Conservation (phyloP, 1,284 basidiomycete species). For the Ganoderma meredithae region DNA sequence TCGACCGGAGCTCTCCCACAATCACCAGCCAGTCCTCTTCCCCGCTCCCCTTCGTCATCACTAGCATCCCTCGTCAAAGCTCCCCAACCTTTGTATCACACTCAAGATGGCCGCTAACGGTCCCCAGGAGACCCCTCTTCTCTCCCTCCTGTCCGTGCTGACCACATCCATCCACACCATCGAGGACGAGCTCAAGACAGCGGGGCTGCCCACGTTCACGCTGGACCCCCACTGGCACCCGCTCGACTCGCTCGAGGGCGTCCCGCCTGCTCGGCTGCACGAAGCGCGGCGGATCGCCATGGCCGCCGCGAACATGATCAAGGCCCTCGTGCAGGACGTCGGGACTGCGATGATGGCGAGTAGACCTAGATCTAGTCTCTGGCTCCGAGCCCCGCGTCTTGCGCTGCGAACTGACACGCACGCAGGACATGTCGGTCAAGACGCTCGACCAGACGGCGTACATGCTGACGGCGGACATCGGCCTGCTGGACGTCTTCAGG, state of each 20-base stretch:
- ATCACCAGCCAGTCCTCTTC: background rate
- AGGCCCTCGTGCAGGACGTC: constrained; percentile 13
- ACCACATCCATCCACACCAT: constrained; percentile 10
- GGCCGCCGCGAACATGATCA: constrained; percentile 14
- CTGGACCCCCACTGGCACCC: constrained; percentile 14
- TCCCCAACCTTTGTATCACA: background rate
- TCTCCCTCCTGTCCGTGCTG: constrained; percentile 9
- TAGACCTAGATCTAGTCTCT: no score
- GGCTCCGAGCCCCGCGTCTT: no score
- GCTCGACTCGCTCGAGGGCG: constrained; percentile 13
- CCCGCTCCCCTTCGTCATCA: background rate
- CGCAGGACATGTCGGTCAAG: constrained; percentile 9
- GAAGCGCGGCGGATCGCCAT: constrained; percentile 5
- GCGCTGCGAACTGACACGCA: no score
- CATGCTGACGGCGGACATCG: constrained; percentile 10
- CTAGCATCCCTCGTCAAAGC: background rate
- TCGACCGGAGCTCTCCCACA: background rate
- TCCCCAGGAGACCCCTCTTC: background rate
- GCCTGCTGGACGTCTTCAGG: constrained; percentile 6
- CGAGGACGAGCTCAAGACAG: constrained; percentile 11
- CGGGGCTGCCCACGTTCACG: constrained; percentile 10
- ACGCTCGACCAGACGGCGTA: constrained; percentile 6
- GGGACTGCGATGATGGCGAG: constrained; percentile 7
- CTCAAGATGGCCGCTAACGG: background rate
- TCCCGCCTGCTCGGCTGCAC: constrained; percentile 7